Conservation (phyloP, 129 eudicot species). For the Escallonia herrerae region DNA sequence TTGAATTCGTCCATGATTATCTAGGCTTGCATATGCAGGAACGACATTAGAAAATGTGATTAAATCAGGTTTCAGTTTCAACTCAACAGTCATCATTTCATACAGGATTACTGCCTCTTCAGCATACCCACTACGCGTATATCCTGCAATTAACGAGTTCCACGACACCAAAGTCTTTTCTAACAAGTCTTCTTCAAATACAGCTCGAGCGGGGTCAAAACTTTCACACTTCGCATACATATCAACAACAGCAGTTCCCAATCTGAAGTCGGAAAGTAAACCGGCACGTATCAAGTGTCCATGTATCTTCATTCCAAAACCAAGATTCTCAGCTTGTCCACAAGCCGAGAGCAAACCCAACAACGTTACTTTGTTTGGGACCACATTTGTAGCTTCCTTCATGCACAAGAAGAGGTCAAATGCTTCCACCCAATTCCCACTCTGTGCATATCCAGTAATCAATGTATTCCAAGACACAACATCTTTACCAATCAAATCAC, state of each 20-base stretch:
- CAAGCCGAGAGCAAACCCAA: constrained; percentile 24
- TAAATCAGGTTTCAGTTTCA: constrained; percentile 29
- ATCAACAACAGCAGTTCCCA: constrained; percentile 36
- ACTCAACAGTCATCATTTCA: constrained; percentile 22
- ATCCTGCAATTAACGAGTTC: constrained; percentile 31
- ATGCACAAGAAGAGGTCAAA: constrained; percentile 21
- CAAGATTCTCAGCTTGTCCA: constrained; percentile 16
- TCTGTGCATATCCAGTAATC: constrained; percentile 32
- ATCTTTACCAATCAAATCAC: constrained; percentile 20
- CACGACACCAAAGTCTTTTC: constrained; percentile 35
- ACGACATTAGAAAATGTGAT: constrained; percentile 36
- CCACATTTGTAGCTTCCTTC: constrained; percentile 12
- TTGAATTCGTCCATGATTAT: constrained; percentile 16
- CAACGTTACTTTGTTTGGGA: constrained; percentile 30
- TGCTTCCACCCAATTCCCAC: constrained; percentile 18
- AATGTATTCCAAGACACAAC: constrained; percentile 39
- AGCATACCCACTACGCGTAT: constrained; percentile 28
- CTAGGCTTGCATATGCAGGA: constrained; percentile 30
- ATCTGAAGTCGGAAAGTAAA: constrained; percentile 21
- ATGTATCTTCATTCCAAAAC: constrained; percentile 33
- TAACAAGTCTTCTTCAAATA: constrained; percentile 24
- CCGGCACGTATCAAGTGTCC: constrained; percentile 28
- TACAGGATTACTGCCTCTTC: constrained; percentile 24
- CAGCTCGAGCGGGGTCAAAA: constrained; percentile 20
- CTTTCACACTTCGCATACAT: constrained; percentile 46